Evolutionary conservation across 2,329 filamentous ascomycete genomes (phyloP).

Genomic region (Neofusicoccum cordaticola): DNA sequence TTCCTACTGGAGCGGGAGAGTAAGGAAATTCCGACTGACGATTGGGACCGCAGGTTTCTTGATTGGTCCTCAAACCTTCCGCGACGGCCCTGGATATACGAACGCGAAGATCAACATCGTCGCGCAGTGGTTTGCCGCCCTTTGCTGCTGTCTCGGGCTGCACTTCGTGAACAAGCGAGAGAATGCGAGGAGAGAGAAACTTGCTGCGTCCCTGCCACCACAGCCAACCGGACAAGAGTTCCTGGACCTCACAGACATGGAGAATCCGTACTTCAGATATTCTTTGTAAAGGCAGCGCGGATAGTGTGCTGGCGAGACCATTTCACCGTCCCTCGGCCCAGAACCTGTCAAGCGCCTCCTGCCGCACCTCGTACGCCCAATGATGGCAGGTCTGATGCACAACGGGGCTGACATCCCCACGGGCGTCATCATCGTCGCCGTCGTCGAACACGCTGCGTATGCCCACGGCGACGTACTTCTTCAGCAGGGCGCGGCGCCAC

Average conservation of each 20-base stretch:
- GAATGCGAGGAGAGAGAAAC: neutral
- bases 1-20: too few relatives aligned
- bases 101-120: neutral
- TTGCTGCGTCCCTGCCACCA: neutral
- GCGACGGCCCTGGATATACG: neutral
- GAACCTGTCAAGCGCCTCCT: slow-evolving; percentile 49
- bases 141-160: neutral
- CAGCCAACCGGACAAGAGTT: neutral
- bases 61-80: neutral
- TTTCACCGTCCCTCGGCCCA: slow-evolving; percentile 34
- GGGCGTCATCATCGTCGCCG: slow-evolving; percentile 38
- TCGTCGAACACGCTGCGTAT: slow-evolving; percentile 51
- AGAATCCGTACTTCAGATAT: neutral
- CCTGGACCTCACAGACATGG: neutral
- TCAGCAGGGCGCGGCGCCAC: slow-evolving; percentile 52
- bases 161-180: neutral
- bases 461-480: slow-evolving; percentile 50
- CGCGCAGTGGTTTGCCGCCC: slow-evolving; percentile 1
- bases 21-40: neutral
- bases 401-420: slow-evolving; percentile 51
- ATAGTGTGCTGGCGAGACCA: neutral
- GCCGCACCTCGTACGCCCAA: slow-evolving; percentile 54
- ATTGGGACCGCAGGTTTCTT: neutral
- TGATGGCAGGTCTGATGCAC: slow-evolving; percentile 58
- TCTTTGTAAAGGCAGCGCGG: neutral